phyloP scores from a whole-genome alignment of 2,329 filamentous ascomycete genomes.

The Neofusicoccum sp. region DNA sequence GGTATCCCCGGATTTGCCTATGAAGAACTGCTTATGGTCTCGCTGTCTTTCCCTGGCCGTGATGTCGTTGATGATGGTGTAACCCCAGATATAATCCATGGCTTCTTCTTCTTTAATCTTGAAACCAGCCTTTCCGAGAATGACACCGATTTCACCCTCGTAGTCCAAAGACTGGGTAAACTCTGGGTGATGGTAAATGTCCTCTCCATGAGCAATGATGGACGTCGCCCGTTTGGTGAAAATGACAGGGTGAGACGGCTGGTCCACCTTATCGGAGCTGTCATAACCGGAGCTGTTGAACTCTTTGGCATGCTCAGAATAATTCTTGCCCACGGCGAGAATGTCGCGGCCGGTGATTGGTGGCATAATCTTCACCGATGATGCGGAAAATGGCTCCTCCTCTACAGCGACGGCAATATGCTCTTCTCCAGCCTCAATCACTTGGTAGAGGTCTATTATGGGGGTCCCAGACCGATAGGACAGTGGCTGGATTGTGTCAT shows the following conservation, averaged over 20 bases:
- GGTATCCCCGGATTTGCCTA: slow-evolving; percentile 57
- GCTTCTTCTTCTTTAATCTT: slow-evolving; percentile 46
- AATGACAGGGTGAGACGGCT: slow-evolving; percentile 55
- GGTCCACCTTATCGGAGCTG: slow-evolving; percentile 53
- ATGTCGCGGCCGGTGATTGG: slow-evolving; percentile 52
- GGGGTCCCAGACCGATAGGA: slow-evolving; percentile 48
- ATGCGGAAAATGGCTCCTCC: slow-evolving; percentile 27
- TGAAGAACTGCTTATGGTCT: slow-evolving; percentile 61
- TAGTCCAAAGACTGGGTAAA: slow-evolving; percentile 56
- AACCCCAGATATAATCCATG: slow-evolving; percentile 55
- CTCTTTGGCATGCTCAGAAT: slow-evolving; percentile 56
- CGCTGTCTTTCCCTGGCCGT: slow-evolving; percentile 54
- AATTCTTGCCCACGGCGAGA: slow-evolving; percentile 59
- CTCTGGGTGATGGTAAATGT: slow-evolving; percentile 45
- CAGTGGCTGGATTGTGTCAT: slow-evolving; percentile 43
- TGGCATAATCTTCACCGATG: slow-evolving; percentile 44
- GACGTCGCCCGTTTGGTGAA: slow-evolving; percentile 56
- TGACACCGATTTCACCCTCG: slow-evolving; percentile 57
- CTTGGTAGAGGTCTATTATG: slow-evolving; percentile 50
- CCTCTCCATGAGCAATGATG: slow-evolving; percentile 50
- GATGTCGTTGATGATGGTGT: slow-evolving; percentile 58
- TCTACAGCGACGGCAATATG: slow-evolving; percentile 28
- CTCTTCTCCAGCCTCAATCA: slow-evolving; percentile 48
- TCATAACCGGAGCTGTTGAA: slow-evolving; percentile 58
- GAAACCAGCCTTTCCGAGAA: slow-evolving; percentile 52